phyloP scores from a whole-genome alignment of 192 early-diverging fungal genomes.

The Chytriomyces sp. region DNA sequence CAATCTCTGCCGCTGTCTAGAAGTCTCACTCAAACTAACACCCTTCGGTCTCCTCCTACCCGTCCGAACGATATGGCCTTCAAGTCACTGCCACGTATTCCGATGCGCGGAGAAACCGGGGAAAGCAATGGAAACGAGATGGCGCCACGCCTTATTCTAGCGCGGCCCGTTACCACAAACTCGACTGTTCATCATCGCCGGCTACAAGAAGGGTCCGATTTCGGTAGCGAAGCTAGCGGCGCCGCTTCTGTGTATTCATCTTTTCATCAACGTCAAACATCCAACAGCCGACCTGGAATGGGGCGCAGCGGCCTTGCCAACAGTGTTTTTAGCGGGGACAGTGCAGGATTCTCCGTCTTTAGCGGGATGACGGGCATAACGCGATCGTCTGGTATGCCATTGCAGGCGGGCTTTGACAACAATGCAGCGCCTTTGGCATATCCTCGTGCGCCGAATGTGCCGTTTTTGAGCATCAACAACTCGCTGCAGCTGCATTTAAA shows the following conservation, averaged over 20 bases:
- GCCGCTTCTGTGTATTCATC: constrained; percentile 20
- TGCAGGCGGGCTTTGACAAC: background rate
- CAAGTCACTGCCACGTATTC: background rate
- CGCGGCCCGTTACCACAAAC: constrained; percentile 23
- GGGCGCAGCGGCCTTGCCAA: background rate
- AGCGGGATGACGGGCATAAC: constrained; percentile 17
- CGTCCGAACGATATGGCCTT: background rate
- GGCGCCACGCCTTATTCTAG: constrained; percentile 21
- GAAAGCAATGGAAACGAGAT: background rate
- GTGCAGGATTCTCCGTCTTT: constrained; percentile 14
- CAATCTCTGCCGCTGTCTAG: background rate
- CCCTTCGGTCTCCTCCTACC: background rate
- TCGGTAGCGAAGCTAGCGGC: constrained; percentile 4
- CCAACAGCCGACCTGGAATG: background rate
- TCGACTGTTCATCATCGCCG: background rate
- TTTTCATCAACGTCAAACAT: constrained; percentile 1
- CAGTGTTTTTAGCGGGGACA: constrained; percentile 26
- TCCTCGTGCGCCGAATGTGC: constrained; percentile 49
- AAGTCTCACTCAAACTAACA: background rate
- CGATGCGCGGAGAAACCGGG: constrained; percentile 4
- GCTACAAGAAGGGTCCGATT: constrained; percentile 12
- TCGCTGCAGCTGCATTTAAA: constrained; percentile 52
- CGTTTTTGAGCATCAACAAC: constrained; percentile 52
- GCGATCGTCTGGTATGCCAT: background rate
- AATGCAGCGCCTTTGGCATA: background rate